Evolutionary conservation across 1,139 yeast genomes (phyloP).

Genomic region (Pichia sp.): DNA sequence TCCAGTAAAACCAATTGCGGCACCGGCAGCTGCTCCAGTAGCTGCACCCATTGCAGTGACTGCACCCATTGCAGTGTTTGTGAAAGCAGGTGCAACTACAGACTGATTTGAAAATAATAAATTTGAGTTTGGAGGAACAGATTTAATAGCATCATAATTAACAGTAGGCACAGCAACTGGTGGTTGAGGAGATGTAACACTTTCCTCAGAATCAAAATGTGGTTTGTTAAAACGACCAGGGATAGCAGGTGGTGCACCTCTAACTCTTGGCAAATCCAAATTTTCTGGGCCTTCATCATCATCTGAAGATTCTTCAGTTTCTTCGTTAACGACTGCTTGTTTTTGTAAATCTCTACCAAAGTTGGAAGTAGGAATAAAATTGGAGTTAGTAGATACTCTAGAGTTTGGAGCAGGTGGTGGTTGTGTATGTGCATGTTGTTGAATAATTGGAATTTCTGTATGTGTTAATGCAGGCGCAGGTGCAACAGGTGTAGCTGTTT

Average conservation of each 20-base stretch:
- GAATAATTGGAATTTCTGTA: background rate
- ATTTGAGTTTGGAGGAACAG: conserved; percentile 5
- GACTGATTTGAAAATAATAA: conserved; percentile 17
- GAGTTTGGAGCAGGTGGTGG: conserved; percentile 33
- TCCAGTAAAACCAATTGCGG: conserved; percentile 14
- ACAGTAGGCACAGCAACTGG: conserved; percentile 16
- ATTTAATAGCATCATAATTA: conserved; percentile 30
- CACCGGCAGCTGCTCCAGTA: conserved; percentile 13
- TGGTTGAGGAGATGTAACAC: background rate
- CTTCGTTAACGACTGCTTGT: conserved; percentile 15
- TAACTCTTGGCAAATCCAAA: conserved; percentile 22
- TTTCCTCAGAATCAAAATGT: conserved; percentile 21
- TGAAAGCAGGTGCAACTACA: conserved; percentile 9
- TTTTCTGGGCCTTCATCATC: conserved; percentile 33
- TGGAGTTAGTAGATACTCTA: conserved; percentile 4
- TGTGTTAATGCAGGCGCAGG: conserved; percentile 31
- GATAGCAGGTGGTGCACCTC: conserved; percentile 27
- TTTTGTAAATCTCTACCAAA: conserved; percentile 52
- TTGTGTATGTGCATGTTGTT: conserved; percentile 5
- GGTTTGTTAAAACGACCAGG: conserved; percentile 32
- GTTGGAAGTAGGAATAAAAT: conserved; percentile 50
- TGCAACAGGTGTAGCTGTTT: conserved; percentile 28
- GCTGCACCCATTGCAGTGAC: conserved; percentile 9
- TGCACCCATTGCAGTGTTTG: conserved; percentile 1
- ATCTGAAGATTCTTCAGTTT: conserved; percentile 26